These are phyloP conservation scores for Globisporangium echinulatum DNA, from an alignment of 352 stramenopile species.

Conservation along the genomic window DNA sequence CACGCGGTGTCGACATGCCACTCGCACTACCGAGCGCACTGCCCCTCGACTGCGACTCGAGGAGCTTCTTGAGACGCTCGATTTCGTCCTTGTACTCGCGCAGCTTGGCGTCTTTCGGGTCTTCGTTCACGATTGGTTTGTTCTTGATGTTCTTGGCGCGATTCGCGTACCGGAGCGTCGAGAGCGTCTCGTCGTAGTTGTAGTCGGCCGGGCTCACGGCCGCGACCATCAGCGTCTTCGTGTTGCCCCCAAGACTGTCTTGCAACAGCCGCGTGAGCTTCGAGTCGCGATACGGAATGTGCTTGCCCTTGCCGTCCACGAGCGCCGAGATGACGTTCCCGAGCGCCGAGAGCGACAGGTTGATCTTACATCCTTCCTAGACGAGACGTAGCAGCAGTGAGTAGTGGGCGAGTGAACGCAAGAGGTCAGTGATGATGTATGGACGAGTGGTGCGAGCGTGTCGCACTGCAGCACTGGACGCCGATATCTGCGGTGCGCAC, in stretches of 20 bases:
- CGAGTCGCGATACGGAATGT: slow-evolving; percentile 83
- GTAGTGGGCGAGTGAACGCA: background rate
- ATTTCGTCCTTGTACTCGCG: slow-evolving; percentile 89
- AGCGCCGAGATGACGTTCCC: slow-evolving; percentile 85
- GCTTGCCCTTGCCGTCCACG: slow-evolving; percentile 77
- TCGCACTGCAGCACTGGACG: background rate
- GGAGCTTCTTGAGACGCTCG: slow-evolving; percentile 76
- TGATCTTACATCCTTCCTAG: slow-evolving; percentile 86
- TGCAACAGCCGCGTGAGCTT: slow-evolving; percentile 86
- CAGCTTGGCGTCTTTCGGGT: slow-evolving; percentile 90
- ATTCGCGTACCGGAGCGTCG: slow-evolving; percentile 95
- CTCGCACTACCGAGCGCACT: slow-evolving; percentile 21
- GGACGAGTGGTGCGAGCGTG: background rate
- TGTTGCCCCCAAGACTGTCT: slow-evolving; percentile 91
- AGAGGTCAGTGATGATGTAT: background rate
- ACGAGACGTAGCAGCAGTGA: slow-evolving; percentile 6
- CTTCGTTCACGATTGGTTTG: slow-evolving; percentile 93
- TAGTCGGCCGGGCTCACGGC: slow-evolving; percentile 92
- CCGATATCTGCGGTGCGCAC: slow-evolving; percentile 4
- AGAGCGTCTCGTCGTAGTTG: slow-evolving; percentile 95
- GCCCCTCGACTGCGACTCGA: slow-evolving; percentile 47
- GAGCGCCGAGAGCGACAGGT: slow-evolving; percentile 68
- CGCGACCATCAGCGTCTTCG: slow-evolving; percentile 95
- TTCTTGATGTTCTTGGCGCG: slow-evolving; percentile 97
- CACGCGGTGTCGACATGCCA: slow-evolving; percentile 26